These are phyloP conservation scores for Colletotrichum sp. DNA, from an alignment of 2,329 filamentous ascomycete species.

Conservation along the genomic window DNA sequence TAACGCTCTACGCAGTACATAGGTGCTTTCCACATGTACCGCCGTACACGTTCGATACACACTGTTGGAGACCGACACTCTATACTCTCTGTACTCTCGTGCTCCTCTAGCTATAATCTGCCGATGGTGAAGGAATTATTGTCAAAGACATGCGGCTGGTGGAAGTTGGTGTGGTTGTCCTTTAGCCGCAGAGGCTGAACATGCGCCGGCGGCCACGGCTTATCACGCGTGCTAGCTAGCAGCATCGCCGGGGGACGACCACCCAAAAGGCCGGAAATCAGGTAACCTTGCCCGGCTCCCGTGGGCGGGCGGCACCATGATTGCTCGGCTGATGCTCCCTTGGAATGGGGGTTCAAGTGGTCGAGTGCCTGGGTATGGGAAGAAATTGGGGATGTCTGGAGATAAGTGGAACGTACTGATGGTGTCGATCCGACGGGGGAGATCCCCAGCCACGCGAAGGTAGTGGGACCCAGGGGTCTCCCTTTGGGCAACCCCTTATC, in stretches of 20 bases:
- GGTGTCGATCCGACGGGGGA: neutral
- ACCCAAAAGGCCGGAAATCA: neutral
- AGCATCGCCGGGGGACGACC: neutral
- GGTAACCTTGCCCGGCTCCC: neutral
- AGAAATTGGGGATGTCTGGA: neutral
- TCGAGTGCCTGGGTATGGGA: neutral
- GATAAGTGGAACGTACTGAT: neutral
- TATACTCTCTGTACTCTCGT: neutral
- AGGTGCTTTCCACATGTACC: neutral
- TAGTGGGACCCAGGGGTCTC: neutral
- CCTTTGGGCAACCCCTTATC: neutral
- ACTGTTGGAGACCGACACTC: neutral
- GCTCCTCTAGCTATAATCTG: neutral
- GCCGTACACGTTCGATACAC: neutral
- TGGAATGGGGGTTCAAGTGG: neutral
- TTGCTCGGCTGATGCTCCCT: neutral
- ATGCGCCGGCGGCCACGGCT: neutral
- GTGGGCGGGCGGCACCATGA: neutral
- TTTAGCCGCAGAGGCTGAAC: neutral
- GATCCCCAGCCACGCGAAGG: conserved; percentile 3
- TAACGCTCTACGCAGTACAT: neutral
- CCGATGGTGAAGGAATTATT: neutral
- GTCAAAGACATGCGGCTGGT: neutral
- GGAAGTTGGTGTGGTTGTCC: neutral
- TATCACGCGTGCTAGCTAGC: neutral